Evolutionary conservation across 495 filamentous ascomycete genomes (phyloP).

Genomic region (Lindgomyces ingoldianus): DNA sequence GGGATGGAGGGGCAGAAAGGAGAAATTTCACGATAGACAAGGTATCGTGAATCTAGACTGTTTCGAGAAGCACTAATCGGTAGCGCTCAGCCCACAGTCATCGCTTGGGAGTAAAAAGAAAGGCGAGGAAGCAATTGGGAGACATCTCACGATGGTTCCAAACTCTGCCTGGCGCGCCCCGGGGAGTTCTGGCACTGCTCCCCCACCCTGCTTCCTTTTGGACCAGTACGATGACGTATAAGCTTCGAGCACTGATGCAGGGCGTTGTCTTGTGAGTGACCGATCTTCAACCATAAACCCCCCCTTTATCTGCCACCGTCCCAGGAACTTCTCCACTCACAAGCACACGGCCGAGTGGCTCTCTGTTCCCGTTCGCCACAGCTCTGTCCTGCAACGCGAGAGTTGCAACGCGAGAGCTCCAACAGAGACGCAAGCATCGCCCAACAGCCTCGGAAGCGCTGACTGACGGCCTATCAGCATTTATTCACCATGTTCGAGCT

Average conservation of each 20-base stretch:
- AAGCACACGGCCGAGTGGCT: neutral
- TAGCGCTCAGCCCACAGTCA: neutral
- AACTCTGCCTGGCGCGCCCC: neutral
- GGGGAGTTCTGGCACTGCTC: neutral
- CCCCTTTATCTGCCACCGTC: slow-evolving; percentile 6
- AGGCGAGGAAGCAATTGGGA: neutral
- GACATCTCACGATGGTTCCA: neutral
- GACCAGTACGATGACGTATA: slow-evolving; percentile 18
- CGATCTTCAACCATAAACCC: neutral
- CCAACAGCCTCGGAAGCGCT: neutral
- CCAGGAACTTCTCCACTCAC: slow-evolving; percentile 13
- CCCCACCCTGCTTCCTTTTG: slow-evolving; percentile 18
- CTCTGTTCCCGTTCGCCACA: slow-evolving; percentile 1
- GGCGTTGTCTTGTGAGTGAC: neutral
- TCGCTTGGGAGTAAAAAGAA: neutral
- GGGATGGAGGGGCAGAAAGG: neutral
- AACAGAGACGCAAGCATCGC: neutral
- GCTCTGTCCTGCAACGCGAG: neutral
- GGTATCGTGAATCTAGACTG: slow-evolving; percentile 22
- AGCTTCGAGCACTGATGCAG: neutral
- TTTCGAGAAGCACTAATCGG: slow-evolving; percentile 8
- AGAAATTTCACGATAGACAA: slow-evolving; percentile 32
- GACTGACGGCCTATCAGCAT: neutral
- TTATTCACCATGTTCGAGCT: slow-evolving; percentile 47
- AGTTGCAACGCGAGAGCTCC: neutral